Conservation (phyloP, 441 rosid species). For the Eruca vesicaria region DNA sequence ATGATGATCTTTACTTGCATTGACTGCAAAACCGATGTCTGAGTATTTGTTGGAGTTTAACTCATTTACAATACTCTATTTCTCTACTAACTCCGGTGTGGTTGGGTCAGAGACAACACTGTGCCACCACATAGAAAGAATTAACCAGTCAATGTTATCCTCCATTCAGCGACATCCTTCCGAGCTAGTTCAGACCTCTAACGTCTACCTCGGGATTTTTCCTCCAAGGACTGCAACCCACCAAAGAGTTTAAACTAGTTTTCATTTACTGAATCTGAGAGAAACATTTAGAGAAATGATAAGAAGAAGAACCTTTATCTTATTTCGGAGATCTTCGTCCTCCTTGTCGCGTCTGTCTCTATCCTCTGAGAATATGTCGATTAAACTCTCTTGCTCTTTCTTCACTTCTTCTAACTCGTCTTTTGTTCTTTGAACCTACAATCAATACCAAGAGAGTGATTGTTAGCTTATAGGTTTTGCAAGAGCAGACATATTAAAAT, state of each 20-base stretch:
- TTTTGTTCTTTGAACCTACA: conserved; percentile 49
- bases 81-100: not conserved
- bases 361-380: conserved; percentile 72
- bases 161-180: not conserved
- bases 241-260: not conserved
- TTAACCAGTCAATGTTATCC: conserved; percentile 10
- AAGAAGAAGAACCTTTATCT: conserved; percentile 47
- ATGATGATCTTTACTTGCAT: not conserved
- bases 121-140: not conserved
- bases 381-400: conserved; percentile 68
- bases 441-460: not conserved
- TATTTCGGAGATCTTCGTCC: conserved; percentile 62
- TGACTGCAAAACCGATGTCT: not conserved
- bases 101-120: not conserved
- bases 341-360: conserved; percentile 64
- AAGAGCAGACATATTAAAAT: not conserved
- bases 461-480: not conserved
- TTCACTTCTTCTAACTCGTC: conserved; percentile 52
- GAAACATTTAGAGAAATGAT: not conserved
- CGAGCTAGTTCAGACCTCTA: not conserved
- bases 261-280: conserved; percentile 1
- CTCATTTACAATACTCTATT: not conserved
- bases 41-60: not conserved
- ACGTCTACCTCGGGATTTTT: conserved; percentile 1
- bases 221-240: conserved; percentile 18